Percentiles rank a stretch among this genome's conserved stretches.
These are phyloP conservation scores for Schizopora paradoxa DNA, from an alignment of 1,284 basidiomycete species.

Conservation along the genomic window DNA sequence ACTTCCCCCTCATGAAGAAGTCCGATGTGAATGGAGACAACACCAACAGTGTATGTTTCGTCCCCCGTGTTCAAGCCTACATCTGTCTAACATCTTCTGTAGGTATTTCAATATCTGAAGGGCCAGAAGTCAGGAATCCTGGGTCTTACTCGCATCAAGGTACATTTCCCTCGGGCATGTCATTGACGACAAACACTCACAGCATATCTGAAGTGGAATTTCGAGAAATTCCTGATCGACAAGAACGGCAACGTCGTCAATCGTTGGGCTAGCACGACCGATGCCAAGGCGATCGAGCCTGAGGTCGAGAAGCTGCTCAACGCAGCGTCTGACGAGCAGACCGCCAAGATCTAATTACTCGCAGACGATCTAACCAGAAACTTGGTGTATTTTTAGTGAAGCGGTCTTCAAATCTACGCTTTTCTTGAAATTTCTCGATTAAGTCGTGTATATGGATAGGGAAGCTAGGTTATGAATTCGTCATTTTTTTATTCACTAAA, in stretches of 20 bases:
- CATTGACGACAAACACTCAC: not conserved
- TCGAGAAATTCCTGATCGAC: constrained; percentile 71
- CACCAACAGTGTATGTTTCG: constrained; percentile 29
- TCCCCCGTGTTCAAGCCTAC: not conserved
- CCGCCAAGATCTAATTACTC: no score
- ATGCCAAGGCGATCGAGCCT: constrained; percentile 60
- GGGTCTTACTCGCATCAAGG: constrained; percentile 75
- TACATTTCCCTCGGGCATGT: constrained; percentile 26
- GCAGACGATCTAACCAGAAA: not conserved
- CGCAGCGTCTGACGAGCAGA: not conserved
- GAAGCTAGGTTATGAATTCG: no score
- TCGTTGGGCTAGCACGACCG: constrained; percentile 78
- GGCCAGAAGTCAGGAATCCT: constrained; percentile 67
- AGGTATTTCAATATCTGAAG: constrained; percentile 87
- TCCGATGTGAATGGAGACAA: constrained; percentile 86
- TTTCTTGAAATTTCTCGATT: no score
- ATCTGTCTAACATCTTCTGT: constrained; percentile 44
- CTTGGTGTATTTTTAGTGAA: no score
- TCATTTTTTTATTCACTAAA: no score
- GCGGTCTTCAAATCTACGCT: no score
- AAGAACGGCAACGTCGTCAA: constrained; percentile 70
- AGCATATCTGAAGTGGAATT: constrained; percentile 58
- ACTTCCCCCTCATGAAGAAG: constrained; percentile 83
- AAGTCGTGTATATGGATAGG: no score
- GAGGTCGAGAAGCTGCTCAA: constrained; percentile 58